phyloP scores from a whole-genome alignment of 140 eudicot genomes.

The Senecio squalidus region DNA sequence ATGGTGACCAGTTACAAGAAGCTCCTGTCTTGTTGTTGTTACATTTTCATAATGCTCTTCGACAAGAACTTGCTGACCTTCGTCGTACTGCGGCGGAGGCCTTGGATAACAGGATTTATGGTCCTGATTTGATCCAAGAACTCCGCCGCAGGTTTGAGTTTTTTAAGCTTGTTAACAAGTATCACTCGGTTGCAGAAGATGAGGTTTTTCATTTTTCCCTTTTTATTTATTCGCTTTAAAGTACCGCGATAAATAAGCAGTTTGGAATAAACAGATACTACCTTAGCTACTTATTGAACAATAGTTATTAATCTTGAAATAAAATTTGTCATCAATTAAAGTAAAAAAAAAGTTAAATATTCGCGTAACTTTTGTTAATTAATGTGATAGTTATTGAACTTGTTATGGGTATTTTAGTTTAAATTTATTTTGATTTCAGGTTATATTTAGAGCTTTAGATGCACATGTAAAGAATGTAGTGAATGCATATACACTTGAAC shows the following conservation, averaged over 20 bases:
- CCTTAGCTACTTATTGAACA: too few relatives aligned
- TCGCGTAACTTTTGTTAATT: too few relatives aligned
- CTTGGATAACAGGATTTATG: constrained; percentile 23
- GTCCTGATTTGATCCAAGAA: constrained; percentile 35
- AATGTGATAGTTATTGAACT: too few relatives aligned
- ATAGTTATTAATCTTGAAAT: too few relatives aligned
- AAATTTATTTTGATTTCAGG: constrained; percentile 40
- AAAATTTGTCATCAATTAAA: too few relatives aligned
- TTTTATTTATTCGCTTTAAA: neutral
- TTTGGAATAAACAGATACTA: too few relatives aligned
- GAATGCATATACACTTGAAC: constrained; percentile 72
- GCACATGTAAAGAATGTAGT: constrained; percentile 73
- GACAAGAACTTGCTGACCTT: constrained; percentile 55
- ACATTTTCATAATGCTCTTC: constrained; percentile 64
- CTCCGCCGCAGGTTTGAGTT: constrained; percentile 69
- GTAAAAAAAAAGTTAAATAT: too few relatives aligned
- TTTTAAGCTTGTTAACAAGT: constrained; percentile 57
- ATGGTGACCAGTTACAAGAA: constrained; percentile 42
- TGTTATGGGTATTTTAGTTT: neutral
- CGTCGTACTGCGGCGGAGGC: constrained; percentile 46
- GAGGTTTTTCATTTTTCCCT: constrained; percentile 45
- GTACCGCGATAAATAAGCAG: too few relatives aligned
- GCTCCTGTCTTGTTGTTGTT: constrained; percentile 59
- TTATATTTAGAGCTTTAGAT: constrained; percentile 82
- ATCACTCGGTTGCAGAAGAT: constrained; percentile 85